Evolutionary conservation across 129 eudicot genomes (phyloP).

Genomic region (Kitagawia praeruptora): DNA sequence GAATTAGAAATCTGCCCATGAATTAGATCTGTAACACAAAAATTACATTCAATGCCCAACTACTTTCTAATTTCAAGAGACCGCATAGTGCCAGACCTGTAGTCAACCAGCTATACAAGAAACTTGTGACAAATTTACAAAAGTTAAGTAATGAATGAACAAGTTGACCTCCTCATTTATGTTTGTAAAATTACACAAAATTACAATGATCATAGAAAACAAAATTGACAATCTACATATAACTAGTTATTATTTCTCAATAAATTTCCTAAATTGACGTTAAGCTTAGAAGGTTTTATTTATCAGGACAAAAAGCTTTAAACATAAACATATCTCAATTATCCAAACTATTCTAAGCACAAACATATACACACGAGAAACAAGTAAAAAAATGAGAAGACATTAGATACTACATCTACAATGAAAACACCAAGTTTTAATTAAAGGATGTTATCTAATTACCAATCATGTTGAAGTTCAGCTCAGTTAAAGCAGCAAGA

Average conservation of each 20-base stretch:
- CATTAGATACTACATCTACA: not conserved
- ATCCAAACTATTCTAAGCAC: not conserved
- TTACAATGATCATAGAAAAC: not conserved
- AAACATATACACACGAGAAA: not conserved
- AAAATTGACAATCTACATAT: not conserved
- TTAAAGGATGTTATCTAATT: not conserved
- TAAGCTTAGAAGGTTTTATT: not conserved
- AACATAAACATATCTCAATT: not conserved
- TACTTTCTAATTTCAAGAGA: slow-evolving; percentile 14
- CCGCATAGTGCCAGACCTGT: slow-evolving; percentile 11
- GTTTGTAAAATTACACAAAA: not conserved
- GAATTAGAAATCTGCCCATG: slow-evolving; percentile 1
- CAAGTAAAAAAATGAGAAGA: too few species aligned
- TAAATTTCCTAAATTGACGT: not conserved
- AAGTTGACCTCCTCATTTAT: slow-evolving; percentile 3
- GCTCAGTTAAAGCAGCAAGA: slow-evolving; percentile 67
- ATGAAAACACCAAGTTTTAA: not conserved
- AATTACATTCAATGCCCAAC: slow-evolving; percentile 17
- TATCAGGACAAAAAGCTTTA: not conserved
- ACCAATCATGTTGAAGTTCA: slow-evolving; percentile 74
- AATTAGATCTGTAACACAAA: not conserved
- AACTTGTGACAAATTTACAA: slow-evolving; percentile 3
- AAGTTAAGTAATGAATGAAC: not conserved
- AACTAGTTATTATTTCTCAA: not conserved
- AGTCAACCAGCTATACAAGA: slow-evolving; percentile 16